These are phyloP conservation scores for Ceriops tagal DNA, from an alignment of 345 rosid genomes.

Conservation along the genomic window DNA sequence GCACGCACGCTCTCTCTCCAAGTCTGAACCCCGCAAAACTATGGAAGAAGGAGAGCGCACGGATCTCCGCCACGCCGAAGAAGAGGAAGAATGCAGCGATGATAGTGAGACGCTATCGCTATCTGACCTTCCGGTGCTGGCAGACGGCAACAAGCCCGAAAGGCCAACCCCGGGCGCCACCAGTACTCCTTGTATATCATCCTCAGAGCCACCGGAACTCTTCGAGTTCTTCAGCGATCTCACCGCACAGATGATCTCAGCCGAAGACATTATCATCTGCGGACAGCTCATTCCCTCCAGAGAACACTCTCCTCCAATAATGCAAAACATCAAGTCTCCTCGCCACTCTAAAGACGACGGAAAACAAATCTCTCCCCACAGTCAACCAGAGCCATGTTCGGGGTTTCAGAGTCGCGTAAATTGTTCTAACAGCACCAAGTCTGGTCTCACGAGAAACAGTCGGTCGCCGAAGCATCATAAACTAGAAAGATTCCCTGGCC, in stretches of 20 bases:
- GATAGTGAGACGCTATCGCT: conserved; percentile 49
- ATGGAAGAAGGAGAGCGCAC: neutral
- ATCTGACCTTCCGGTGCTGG: conserved; percentile 39
- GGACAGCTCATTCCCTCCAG: conserved; percentile 64
- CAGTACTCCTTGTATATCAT: conserved; percentile 12
- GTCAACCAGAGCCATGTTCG: conserved; percentile 57
- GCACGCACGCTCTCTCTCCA: neutral
- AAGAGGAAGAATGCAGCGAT: conserved; percentile 13
- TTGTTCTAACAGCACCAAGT: conserved; percentile 21
- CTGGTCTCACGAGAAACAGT: conserved; percentile 40
- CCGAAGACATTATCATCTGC: conserved; percentile 65
- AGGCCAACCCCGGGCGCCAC: neutral
- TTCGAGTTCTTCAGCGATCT: conserved; percentile 53
- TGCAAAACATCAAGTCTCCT: neutral
- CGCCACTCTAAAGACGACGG: conserved; percentile 8
- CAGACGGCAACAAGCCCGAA: neutral
- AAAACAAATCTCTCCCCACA: conserved; percentile 14
- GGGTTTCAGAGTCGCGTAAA: conserved; percentile 25
- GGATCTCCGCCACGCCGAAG: neutral
- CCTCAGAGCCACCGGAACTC: conserved; percentile 35
- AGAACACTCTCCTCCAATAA: conserved; percentile 12
- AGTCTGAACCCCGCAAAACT: no score
- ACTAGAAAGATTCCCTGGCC: conserved; percentile 26
- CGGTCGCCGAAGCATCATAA: conserved; percentile 54
- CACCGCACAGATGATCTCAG: conserved; percentile 50